Evolutionary conservation across 768 basidiomycete genomes (phyloP), one percentile per base, ranked within the genome.

Genomic region (Leccinum incarnatum): DNA sequence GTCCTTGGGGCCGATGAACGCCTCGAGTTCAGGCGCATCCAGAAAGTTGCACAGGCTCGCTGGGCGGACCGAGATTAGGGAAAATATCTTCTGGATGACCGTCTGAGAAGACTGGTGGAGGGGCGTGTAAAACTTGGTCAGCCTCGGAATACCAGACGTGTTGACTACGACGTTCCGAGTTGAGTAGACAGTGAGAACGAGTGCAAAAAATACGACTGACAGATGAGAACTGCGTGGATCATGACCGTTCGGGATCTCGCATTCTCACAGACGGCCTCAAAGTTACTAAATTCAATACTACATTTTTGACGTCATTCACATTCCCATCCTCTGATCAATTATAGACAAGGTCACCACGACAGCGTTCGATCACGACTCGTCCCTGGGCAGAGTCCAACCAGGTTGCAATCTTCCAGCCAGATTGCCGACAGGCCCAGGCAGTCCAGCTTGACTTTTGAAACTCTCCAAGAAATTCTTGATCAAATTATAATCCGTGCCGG

Each of bases 391-490:
- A 45, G 79, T 78, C 80, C 91, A 91, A 1, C 81, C 88, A 48
- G 86, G 84, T 56, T 91, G 85, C 60, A 99, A 70, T 63, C 94
- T 79, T 42, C 97, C 93, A 45, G 88, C 91, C 48, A 99, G 76
- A 68, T 88, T 97, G 54, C 95, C 82, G 14, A 97, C 95, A 23
- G 95, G 97, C 1, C 97, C 97, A 25, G 91, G 85, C 52, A 91
- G 74, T 23, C 97, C 97, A 8, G 71, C 89, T 69, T 99, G 97
- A 62, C 87, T 88, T 70, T 92, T 93, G 79, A 93, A 98, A 73
- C 94, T 96, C 77, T 97, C 94, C 72, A 98, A 74, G 73, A 99
- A 95, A 72, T 97, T 96, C 75, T 93, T 96, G 78, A 98, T 96
- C 67, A 98, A 76, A 65, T 87, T 87, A 73, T 95, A 97, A 71